These are phyloP conservation scores for Oenanthe javanica DNA, from an alignment of 140 eudicot species.

Conservation along the genomic window DNA sequence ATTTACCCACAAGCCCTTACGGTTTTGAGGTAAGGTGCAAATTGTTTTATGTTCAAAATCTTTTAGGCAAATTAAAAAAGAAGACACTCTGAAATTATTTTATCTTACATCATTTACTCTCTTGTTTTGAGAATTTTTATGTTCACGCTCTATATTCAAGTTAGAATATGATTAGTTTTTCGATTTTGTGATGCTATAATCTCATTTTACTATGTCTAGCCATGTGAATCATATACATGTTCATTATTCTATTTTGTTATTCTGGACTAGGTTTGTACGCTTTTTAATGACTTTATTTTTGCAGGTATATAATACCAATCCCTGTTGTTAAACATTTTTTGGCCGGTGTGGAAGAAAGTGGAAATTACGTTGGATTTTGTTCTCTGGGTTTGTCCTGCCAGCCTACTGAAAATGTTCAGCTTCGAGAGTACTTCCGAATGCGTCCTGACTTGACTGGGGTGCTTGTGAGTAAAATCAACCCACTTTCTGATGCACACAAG, in stretches of 20 bases:
- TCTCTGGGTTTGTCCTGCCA: slow-evolving; percentile 90
- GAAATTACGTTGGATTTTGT: slow-evolving; percentile 78
- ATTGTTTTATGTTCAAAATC: background rate
- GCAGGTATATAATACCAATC: slow-evolving; percentile 91
- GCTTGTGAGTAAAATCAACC: slow-evolving; percentile 74
- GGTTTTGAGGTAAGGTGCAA: background rate
- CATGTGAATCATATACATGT: background rate
- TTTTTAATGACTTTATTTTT: slow-evolving; percentile 3
- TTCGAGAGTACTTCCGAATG: slow-evolving; percentile 75
- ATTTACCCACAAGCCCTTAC: background rate
- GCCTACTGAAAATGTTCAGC: slow-evolving; percentile 85
- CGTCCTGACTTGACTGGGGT: slow-evolving; percentile 77
- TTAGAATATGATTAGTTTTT: background rate
- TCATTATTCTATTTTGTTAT: slow-evolving; percentile 4
- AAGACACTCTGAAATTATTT: background rate
- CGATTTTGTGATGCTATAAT: background rate
- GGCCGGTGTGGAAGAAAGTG: slow-evolving; percentile 81
- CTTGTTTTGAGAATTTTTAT: too few relatives aligned
- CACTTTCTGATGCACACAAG: slow-evolving; percentile 66
- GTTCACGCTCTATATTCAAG: background rate
- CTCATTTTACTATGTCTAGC: background rate
- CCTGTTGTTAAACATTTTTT: slow-evolving; percentile 90
- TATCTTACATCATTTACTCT: background rate
- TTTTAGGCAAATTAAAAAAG: background rate
- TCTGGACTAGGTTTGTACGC: background rate